phyloP scores from a whole-genome alignment of 2,329 filamentous ascomycete genomes.

The Chaetomiaceae sp. region DNA sequence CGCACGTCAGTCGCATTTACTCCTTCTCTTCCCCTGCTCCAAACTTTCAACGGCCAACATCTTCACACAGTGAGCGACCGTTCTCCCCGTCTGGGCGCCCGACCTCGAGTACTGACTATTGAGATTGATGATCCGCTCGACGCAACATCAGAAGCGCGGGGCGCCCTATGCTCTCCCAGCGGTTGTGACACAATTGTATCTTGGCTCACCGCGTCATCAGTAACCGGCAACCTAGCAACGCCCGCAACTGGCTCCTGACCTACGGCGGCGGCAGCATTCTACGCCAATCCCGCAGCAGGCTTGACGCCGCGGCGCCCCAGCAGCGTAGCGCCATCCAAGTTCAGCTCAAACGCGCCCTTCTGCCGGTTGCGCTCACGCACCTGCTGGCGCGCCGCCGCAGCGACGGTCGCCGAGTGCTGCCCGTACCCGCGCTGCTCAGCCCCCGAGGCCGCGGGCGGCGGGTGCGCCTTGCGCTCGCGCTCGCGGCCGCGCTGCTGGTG shows the following conservation, averaged over 20 bases:
- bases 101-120: no score
- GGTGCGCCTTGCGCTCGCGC: conserved; percentile 34
- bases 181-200: no score
- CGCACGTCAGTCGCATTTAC: no score
- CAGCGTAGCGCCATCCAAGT: conserved; percentile 81
- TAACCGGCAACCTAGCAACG: background rate
- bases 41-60: no score
- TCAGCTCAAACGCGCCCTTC: conserved; percentile 85
- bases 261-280: conserved; percentile 11
- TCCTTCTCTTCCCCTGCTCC: no score
- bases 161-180: no score
- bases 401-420: conserved; percentile 78
- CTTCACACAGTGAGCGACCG: no score
- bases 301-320: conserved; percentile 64
- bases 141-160: no score
- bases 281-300: conserved; percentile 40
- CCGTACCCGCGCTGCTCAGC: conserved; percentile 66
- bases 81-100: no score
- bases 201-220: no score
- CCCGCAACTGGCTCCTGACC: no score
- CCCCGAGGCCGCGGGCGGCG: conserved; percentile 23
- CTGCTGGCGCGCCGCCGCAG: conserved; percentile 75
- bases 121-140: no score
- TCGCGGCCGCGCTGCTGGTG: conserved; percentile 47
- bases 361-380: conserved; percentile 61